A percentile compares a stretch with the other conserved stretches of the same genome.
Conservation (phyloP, 2,329 filamentous ascomycete genomes). For the Xylaria hypoxylon region DNA sequence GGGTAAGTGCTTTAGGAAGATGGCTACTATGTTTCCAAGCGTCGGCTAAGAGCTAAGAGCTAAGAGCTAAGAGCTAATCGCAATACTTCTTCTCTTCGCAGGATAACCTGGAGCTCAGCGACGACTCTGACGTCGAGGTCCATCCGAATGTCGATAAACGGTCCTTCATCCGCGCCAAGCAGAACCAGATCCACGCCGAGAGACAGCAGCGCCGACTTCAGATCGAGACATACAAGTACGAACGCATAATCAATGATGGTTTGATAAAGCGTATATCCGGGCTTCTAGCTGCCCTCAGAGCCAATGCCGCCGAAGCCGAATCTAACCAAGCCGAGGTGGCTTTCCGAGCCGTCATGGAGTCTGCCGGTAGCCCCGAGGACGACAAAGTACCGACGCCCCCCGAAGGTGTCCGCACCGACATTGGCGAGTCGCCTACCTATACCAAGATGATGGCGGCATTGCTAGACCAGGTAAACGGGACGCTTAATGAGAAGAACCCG, state of each 20-base stretch:
- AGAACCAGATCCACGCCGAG: conserved; percentile 95
- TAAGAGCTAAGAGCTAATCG: conserved; percentile 22
- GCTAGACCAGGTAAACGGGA: conserved; percentile 89
- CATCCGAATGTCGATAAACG: conserved; percentile 99
- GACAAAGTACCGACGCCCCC: conserved; percentile 80
- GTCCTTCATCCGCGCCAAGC: conserved; percentile 98
- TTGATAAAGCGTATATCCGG: conserved; percentile 84
- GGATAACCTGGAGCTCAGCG: conserved; percentile 94
- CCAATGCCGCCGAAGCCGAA: conserved; percentile 76
- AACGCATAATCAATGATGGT: conserved; percentile 91
- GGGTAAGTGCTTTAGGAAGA: conserved; percentile 58
- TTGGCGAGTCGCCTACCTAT: conserved; percentile 82
- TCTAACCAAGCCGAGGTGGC: conserved; percentile 82
- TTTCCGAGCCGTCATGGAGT: conserved; percentile 90
- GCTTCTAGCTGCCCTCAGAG: conserved; percentile 79
- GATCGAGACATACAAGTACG: conserved; percentile 92
- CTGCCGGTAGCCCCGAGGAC: conserved; percentile 76
- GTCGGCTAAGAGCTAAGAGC: not conserved
- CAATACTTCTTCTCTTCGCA: conserved; percentile 50
- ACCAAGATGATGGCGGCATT: conserved; percentile 99
- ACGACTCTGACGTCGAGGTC: conserved; percentile 98
- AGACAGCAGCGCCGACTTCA: conserved; percentile 86
- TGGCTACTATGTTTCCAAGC: conserved; percentile 3
- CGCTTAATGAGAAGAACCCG: conserved; percentile 80
- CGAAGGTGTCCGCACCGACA: conserved; percentile 80